Evolutionary conservation across 2,329 filamentous ascomycete genomes (phyloP), one percentile per base, ranked within the genome.

Genomic region (Pseudogymnoascus sp.): DNA sequence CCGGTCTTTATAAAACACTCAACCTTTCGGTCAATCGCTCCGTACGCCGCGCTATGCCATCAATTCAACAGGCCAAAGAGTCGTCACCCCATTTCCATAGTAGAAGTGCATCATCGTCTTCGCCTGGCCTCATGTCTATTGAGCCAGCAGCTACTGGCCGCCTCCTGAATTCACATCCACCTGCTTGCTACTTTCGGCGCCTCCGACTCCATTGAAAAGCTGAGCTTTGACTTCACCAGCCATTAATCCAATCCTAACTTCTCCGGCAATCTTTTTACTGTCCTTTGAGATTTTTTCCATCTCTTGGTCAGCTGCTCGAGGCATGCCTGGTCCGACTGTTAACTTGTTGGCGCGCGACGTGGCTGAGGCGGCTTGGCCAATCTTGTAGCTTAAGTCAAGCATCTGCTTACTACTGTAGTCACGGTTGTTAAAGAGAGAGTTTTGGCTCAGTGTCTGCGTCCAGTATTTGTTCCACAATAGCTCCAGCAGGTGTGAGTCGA

Each of bases 401-500:
- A 99, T 94, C 76, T 97, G 92, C 75, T 92, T 94, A 70, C 89
- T 96, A 61, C 88, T 89, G 73, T 92, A 99, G 69, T 97, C 93
- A 66, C 92, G 89, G 72, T 96, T 97, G 63, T 91, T 92, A 70
- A 96, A 87, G 4, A 97, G 82, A 21, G 93, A 92, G 69, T 87
- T 94, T 70, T 96, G 91, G 33, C 91, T 95, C 18, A 99, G 83
- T 5, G 94, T 99, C 72, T 95, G 90, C 35, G 97, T 92, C 94
- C 92, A 96, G 80, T 99, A 99, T 76, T 97, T 97, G 79, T 97
- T 96, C 94, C 94, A 97, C 31, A 99, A 80, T 61, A 91, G 83
- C 71, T 95, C 91, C 4, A 99, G 81, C 23, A 99, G 82, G 70
- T 92, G 89, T 1, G 87, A 83, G 76, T 99, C 94, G 28, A 99